A percentile compares a stretch with the other conserved stretches of the same genome.
Evolutionary conservation across 2,329 filamentous ascomycete genomes (phyloP).

Genomic region (Colletotrichum trifolii): DNA sequence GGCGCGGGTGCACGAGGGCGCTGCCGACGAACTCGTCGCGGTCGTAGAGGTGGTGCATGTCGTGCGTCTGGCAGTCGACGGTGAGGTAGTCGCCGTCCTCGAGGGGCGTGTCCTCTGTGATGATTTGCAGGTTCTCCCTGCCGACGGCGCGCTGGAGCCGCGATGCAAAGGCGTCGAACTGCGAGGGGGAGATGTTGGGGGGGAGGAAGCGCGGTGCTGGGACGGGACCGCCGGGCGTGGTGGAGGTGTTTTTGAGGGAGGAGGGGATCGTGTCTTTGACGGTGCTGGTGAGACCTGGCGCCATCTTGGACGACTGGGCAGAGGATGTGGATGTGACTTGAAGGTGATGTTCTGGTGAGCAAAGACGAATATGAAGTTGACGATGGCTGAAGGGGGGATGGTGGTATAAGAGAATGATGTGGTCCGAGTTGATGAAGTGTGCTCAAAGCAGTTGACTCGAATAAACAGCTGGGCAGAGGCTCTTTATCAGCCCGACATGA

Average conservation of each 20-base stretch:
- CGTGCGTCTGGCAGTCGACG: conserved; percentile 40
- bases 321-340: background rate
- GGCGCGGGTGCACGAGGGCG: conserved; percentile 47
- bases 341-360: background rate
- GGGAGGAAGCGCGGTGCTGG: conserved; percentile 21
- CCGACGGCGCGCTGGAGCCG: conserved; percentile 14
- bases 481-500: too few relatives aligned
- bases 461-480: too few relatives aligned
- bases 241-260: background rate
- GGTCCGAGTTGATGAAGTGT: too few relatives aligned
- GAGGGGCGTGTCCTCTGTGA: conserved; percentile 12
- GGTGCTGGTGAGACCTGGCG: conserved; percentile 13
- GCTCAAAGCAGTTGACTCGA: too few relatives aligned
- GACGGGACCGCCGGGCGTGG: background rate
- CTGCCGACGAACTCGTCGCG: conserved; percentile 56
- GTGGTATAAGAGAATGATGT: too few relatives aligned
- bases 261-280: conserved; percentile 1
- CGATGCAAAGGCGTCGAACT: conserved; percentile 24
- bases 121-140: conserved; percentile 28
- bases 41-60: conserved; percentile 52
- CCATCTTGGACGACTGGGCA: conserved; percentile 6
- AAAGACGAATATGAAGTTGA: background rate
- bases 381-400: too few relatives aligned
- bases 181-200: conserved; percentile 6
- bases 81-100: conserved; percentile 30